Evolutionary conservation across 2,329 filamentous ascomycete species (phyloP), one percentile per base, ranked within the genome.

Genomic region (Albifimbria verrucaria): DNA sequence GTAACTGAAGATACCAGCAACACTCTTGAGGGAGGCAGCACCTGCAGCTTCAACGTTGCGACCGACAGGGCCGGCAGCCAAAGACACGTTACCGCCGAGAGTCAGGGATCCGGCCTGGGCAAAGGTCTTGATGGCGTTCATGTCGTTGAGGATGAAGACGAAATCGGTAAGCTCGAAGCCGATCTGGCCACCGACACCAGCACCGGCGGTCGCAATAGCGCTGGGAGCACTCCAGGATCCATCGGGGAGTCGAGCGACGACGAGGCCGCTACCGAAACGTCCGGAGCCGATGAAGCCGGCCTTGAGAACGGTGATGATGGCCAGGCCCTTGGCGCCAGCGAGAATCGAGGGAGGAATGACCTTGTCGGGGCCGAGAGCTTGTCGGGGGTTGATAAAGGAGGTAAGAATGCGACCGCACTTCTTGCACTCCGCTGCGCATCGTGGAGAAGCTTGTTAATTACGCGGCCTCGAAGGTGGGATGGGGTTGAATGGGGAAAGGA

Each of bases 91-190:
- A 59, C 94, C 94, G 63, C 94, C 94, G 7, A 99, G 80, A 4
- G 94, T 97, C 57, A 99, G 78, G 51, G 89, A 93, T 4, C 94
- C 94, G 39, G 88, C 86, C 71, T 97, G 93, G 6, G 92, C 91
- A 72, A 99, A 97, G 9, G 93, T 92, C 71, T 90, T 90, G 60
- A 99, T 93, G 44, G 94, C 93, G 54, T 79, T 84, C 42, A 86
- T 78, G 67, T 99, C 93, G 74, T 99, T 99, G 59, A 99, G 85
- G 60, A 99, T 97, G 74, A 99, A 97, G 68, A 99, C 94, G 68
- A 99, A 99, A 70, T 94, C 90, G 54, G 90, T 94, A 56, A 95
- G 73, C 72, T 95, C 90, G 71, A 93, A 90, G 32, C 90, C 90
- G 65, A 95, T 90, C 73, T 94, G 90, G 41, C 90, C 90, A 60